Evolutionary conservation across 1,284 basidiomycete genomes (phyloP).

Genomic region (Agroathelia rolfsii): DNA sequence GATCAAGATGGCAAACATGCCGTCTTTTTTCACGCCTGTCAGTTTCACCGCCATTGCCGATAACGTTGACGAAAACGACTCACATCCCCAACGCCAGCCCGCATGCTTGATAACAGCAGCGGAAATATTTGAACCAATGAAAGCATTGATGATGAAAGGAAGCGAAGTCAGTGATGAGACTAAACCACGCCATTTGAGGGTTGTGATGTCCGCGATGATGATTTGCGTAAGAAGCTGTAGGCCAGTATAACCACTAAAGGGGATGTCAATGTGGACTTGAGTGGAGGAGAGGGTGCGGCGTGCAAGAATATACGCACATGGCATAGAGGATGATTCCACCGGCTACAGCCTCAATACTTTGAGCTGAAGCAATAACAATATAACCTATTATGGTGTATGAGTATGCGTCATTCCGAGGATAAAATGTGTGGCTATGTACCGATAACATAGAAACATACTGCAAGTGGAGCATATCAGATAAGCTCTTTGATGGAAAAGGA

Average conservation of each 20-base stretch:
- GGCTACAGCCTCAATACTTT: conserved; percentile 32
- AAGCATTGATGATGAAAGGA: conserved; percentile 41
- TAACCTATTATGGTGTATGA: conserved; percentile 21
- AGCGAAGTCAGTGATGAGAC: conserved; percentile 37
- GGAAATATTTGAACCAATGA: conserved; percentile 43
- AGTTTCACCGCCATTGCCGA: conserved; percentile 26
- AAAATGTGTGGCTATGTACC: conserved; percentile 10
- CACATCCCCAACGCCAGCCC: conserved; percentile 49
- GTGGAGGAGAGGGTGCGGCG: conserved; percentile 1
- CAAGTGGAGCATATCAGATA: conserved; percentile 1
- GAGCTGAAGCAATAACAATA: conserved; percentile 40
- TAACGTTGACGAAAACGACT: conserved; percentile 23
- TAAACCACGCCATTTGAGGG: conserved; percentile 49
- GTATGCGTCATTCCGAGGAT: neutral
- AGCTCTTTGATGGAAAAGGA: conserved; percentile 3
- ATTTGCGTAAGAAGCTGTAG: conserved; percentile 45
- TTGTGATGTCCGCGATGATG: conserved; percentile 52
- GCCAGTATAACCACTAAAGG: conserved; percentile 25
- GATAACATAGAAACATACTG: conserved; percentile 25
- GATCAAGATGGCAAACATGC: conserved; percentile 25
- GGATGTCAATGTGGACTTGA: neutral
- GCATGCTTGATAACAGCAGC: conserved; percentile 33
- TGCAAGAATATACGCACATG: conserved; percentile 14
- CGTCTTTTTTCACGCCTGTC: conserved; percentile 33
- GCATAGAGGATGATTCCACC: conserved; percentile 30